These are phyloP conservation scores for Tagetes erecta DNA, from an alignment of 129 eudicot genomes.

Conservation along the genomic window DNA sequence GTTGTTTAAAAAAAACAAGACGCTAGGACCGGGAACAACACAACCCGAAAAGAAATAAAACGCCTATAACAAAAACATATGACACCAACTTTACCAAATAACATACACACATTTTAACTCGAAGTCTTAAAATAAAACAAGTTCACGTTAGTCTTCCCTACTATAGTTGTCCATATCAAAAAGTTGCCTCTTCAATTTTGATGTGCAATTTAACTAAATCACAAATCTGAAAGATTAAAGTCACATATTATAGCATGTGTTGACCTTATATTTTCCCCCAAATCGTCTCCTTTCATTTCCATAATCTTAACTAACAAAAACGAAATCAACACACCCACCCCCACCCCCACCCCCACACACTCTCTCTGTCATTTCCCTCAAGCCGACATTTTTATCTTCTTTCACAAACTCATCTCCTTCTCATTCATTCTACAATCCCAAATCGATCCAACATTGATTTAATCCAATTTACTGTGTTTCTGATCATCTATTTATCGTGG, in stretches of 20 bases:
- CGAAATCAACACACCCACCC: conserved; percentile 28
- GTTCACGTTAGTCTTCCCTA: too few species aligned
- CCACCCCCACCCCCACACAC: conserved; percentile 23
- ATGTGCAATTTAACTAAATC: too few species aligned
- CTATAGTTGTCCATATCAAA: too few species aligned
- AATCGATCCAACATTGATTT: conserved; percentile 7
- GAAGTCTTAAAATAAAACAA: too few species aligned
- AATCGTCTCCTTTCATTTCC: conserved; percentile 9
- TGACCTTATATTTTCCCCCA: conserved; percentile 11
- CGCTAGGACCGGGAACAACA: too few species aligned
- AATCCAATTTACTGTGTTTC: background rate
- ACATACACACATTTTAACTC: too few species aligned
- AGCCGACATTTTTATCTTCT: conserved; percentile 28
- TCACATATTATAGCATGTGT: background rate
- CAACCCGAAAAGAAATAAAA: too few species aligned
- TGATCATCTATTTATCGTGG: background rate
- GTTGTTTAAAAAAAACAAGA: too few species aligned
- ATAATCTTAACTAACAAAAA: conserved; percentile 23
- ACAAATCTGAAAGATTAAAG: too few species aligned
- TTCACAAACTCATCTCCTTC: background rate
- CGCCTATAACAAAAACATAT: too few species aligned
- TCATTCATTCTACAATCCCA: background rate
- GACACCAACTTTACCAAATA: too few species aligned
- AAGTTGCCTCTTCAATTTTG: too few species aligned
- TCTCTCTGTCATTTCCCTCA: conserved; percentile 19